Base-by-base conservation (phyloP, 2,329 filamentous ascomycete genomes). In the Cladosporium sp. region DNA sequence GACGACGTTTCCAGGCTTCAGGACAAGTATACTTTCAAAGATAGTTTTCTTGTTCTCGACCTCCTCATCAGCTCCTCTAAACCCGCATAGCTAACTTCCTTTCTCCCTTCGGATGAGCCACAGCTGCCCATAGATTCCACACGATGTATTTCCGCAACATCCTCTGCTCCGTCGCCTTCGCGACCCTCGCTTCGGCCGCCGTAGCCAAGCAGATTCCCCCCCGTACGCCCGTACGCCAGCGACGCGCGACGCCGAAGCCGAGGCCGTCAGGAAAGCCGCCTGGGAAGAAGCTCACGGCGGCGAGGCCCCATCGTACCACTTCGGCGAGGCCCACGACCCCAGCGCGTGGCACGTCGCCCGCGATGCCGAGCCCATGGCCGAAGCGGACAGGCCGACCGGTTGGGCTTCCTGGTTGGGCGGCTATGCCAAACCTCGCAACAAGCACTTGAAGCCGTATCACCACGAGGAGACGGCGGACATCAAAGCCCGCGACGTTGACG, bases 221-320 rank as follows among this genome's bases (percentile, higher is more conserved):
- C 11, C n/a, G n/a, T n/a, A n/a, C n/a, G n/a, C n/a, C 48, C 48
- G 4, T 44, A 51, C 40, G 19, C 48, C 15, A 32, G 32, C 36
- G 45, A 48, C 17, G 45, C 45, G 45, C 11, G 37, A 48, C 3
- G 45, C 45, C 18, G 54, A 51, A 29, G 47, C 48, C 32, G 51
- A 54, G 9, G 15, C 54, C 6, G 48, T 47, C 15, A 43, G 51
- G 7, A 38, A 32, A 6, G 45, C 40, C 5, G 40, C 38, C 1
- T 52, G 50, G 52, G 52, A 54, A 41, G n/a, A 43, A 11, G 48
- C 49, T 12, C 54, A 56, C 38, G 52, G 52, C 19, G 51, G 54
- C 24, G 18, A 47, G 12, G 54, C 51, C 3, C 38, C 43, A 5
- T 18, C 41, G 1, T 54, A 56, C 41, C 43, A 54, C 22, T 47